These are phyloP conservation scores for Malassezia slooffiae DNA, from an alignment of 1,284 basidiomycete species.

Conservation along the genomic window DNA sequence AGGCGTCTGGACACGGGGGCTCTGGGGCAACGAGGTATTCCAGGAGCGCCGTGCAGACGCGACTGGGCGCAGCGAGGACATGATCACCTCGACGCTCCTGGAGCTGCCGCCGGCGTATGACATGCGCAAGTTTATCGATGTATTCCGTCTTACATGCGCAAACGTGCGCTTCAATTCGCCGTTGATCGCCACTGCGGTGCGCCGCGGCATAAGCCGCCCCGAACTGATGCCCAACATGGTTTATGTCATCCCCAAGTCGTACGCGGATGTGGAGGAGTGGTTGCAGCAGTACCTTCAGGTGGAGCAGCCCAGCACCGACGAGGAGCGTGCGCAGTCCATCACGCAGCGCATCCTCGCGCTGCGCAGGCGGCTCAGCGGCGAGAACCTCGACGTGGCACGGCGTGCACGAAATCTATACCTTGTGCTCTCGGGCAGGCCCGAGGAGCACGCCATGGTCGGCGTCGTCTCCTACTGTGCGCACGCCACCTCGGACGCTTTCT, in stretches of 20 bases:
- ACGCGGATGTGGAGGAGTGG: constrained; percentile 6
- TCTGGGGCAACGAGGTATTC: constrained; percentile 13
- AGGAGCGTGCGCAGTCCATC: background rate
- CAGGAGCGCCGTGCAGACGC: constrained; percentile 9
- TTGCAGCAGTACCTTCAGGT: background rate
- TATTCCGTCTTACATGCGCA: constrained; percentile 1
- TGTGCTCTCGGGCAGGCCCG: background rate
- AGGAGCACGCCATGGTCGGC: background rate
- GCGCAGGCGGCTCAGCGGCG: background rate
- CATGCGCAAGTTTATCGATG: background rate
- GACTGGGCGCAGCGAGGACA: constrained; percentile 11
- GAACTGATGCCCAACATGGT: constrained; percentile 3
- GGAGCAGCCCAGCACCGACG: background rate
- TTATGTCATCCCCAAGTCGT: constrained; percentile 2
- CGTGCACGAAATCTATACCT: constrained; percentile 1
- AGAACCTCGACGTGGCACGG: background rate
- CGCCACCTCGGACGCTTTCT: constrained; percentile 10
- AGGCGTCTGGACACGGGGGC: constrained; percentile 4
- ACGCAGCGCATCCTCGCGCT: background rate
- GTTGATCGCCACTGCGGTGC: constrained; percentile 4
- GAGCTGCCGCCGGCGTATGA: background rate
- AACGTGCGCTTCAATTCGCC: constrained; percentile 8
- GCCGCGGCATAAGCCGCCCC: background rate
- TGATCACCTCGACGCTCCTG: constrained; percentile 5
- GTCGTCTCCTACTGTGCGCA: constrained; percentile 10